Conservation (phyloP, 2,329 filamentous ascomycete genomes). For the Rutstroemia sp. region DNA sequence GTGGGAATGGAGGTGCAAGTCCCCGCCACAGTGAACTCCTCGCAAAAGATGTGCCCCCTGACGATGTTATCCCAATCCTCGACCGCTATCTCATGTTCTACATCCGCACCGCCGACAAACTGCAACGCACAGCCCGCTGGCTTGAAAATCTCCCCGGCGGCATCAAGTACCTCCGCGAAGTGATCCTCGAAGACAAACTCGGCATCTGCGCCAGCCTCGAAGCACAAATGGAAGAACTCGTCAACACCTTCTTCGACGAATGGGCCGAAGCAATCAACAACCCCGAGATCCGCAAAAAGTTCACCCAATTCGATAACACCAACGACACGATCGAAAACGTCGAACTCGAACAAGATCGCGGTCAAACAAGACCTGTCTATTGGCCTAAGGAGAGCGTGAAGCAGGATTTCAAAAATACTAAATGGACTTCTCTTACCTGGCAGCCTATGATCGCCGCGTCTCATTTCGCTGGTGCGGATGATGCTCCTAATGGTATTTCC, state of each 20-base stretch:
- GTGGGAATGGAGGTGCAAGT: constrained; percentile 81
- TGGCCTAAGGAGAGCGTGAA: constrained; percentile 64
- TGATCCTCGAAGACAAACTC: constrained; percentile 77
- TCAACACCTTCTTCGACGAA: constrained; percentile 81
- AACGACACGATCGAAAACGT: background rate
- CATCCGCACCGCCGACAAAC: constrained; percentile 83
- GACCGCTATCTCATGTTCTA: constrained; percentile 92
- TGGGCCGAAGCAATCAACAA: constrained; percentile 77
- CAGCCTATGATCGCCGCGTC: constrained; percentile 67
- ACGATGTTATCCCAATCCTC: constrained; percentile 74
- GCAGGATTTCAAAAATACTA: constrained; percentile 64
- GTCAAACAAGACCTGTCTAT: constrained; percentile 65
- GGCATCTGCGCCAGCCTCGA: constrained; percentile 81
- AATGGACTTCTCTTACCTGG: constrained; percentile 65
- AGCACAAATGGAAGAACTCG: constrained; percentile 78
- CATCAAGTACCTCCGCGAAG: constrained; percentile 73
- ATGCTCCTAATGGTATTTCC: constrained; percentile 63
- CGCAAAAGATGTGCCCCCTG: constrained; percentile 76
- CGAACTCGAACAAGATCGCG: constrained; percentile 20
- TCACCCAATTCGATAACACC: constrained; percentile 81
- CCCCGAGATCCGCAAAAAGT: constrained; percentile 59
- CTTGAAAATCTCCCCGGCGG: constrained; percentile 78
- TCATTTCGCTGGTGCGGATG: constrained; percentile 58
- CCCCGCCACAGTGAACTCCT: constrained; percentile 76
- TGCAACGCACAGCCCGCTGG: constrained; percentile 85